Evolutionary conservation across 768 basidiomycete genomes (phyloP), one percentile per base, ranked within the genome.

Genomic region (Tylopilus cervinicoccineus): DNA sequence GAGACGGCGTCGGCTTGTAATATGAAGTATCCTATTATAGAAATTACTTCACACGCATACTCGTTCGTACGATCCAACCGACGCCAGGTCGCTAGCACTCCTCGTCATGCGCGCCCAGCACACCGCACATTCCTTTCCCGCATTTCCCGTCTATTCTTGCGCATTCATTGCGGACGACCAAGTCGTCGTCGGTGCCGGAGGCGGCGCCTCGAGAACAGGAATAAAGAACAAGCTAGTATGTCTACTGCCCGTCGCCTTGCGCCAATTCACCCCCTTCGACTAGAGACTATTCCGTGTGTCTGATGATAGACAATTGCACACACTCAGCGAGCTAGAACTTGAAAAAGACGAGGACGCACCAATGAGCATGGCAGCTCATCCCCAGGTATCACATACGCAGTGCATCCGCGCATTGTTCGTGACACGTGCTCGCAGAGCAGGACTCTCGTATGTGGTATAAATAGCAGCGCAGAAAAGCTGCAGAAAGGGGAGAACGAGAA

Each of bases 201-300:
- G 88, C 2, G 95, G 95, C 16, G 78, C 88, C 12, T 81, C 87
- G 10, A 80, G 80, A 53, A 92, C 79, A 44, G 96, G 96, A 4
- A 87, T 99, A 51, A 90, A 92, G 74, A 99, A 99, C 71, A 91
- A 92, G 66, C 70, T 99, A 56, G 95, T 91, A 55, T 19, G 49
- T 24, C 26, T 12, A 22, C 42, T 29, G 5, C 29, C 22, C 42
- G 6, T 24, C 19, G 9, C 2, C 33, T 43, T 32, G 12, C 34
- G 19, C 31, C 2, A 51, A 40, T 51, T 39, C 52, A 51, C 52
- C 50, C 33, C 33, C 23, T 29, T 38, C 36, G 26, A 42, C 16
- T 57, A 93, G 91, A 77, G 83, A 58, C 67, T 93, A 20, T 92
- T 88, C 64, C 71, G 75, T 39, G 72, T 91, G 46, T 72, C 71